Evolutionary conservation across 371 early-diverging fungal species (phyloP).

Genomic region (Mucor lusitanicus): DNA sequence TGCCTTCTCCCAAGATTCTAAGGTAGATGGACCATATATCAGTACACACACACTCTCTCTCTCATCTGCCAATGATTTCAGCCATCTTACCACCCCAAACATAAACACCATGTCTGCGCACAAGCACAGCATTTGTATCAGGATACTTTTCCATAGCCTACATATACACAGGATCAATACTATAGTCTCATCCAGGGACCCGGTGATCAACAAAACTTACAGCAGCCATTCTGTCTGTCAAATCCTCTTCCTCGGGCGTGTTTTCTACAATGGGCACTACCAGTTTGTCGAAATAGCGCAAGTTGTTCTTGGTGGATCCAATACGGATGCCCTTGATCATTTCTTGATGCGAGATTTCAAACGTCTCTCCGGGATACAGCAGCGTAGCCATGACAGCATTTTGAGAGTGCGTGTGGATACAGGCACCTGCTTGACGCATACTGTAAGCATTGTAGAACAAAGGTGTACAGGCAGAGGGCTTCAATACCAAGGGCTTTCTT

Average conservation of each 20-base stretch:
- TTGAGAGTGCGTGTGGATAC: constrained; percentile 97
- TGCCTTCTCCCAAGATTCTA: constrained; percentile 93
- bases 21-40: not conserved
- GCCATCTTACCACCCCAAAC: constrained; percentile 82
- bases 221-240: constrained; percentile 88
- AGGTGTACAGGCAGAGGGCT: constrained; percentile 92
- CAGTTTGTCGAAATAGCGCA: constrained; percentile 82
- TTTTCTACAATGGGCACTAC: constrained; percentile 96
- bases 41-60: too few species aligned
- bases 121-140: constrained; percentile 95
- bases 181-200: too few species aligned
- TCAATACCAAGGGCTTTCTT: constrained; percentile 69
- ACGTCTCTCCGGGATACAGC: constrained; percentile 68
- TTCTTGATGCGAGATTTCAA: constrained; percentile 94
- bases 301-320: constrained; percentile 66
- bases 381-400: constrained; percentile 94
- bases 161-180: constrained; percentile 20
- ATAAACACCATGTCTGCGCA: constrained; percentile 88
- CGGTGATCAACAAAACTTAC: too few species aligned
- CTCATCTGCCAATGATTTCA: not conserved
- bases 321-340: constrained; percentile 98
- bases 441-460: constrained; percentile 92
- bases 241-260: constrained; percentile 92
- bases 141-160: constrained; percentile 91
- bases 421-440: constrained; percentile 89